A percentile compares a stretch with the other conserved stretches of the same genome.
These are phyloP conservation scores for Podaxis carcinomalis DNA, from an alignment of 768 basidiomycete species.

Conservation along the genomic window DNA sequence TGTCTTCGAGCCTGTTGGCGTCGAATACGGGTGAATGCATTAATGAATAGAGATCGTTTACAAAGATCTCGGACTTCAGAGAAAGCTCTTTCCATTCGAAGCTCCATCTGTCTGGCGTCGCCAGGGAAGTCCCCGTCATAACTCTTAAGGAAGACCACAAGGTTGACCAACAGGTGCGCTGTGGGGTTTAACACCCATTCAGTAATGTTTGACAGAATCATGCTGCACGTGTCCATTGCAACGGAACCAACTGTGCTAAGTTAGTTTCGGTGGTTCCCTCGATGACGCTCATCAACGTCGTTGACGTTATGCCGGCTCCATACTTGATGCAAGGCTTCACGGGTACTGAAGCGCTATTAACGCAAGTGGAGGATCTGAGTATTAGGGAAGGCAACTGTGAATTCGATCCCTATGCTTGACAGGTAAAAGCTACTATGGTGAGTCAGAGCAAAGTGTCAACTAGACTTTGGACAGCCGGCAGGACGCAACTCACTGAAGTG, in stretches of 20 bases:
- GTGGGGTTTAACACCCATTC: neutral
- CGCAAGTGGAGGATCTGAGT: neutral
- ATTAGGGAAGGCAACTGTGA: neutral
- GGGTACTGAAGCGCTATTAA: neutral
- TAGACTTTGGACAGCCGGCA: neutral
- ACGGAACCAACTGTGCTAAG: neutral
- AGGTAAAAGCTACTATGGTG: neutral
- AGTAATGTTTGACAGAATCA: too few species aligned
- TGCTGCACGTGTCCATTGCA: too few species aligned
- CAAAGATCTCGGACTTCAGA: too few species aligned
- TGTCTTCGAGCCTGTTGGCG: neutral
- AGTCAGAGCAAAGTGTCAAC: neutral
- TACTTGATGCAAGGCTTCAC: neutral
- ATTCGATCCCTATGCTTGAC: neutral
- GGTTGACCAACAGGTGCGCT: neutral
- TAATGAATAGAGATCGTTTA: too few species aligned
- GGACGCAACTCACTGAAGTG: neutral
- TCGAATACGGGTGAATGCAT: too few species aligned
- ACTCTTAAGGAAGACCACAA: too few species aligned
- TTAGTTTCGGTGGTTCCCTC: neutral
- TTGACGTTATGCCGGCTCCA: neutral
- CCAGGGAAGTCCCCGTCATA: too few species aligned
- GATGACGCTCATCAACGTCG: neutral
- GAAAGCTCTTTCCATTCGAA: too few species aligned
- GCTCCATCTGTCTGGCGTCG: too few species aligned